A percentile compares a stretch with the other conserved stretches of the same genome.
phyloP scores from a whole-genome alignment of 2,329 filamentous ascomycete species.

The Penicillium decumbens region DNA sequence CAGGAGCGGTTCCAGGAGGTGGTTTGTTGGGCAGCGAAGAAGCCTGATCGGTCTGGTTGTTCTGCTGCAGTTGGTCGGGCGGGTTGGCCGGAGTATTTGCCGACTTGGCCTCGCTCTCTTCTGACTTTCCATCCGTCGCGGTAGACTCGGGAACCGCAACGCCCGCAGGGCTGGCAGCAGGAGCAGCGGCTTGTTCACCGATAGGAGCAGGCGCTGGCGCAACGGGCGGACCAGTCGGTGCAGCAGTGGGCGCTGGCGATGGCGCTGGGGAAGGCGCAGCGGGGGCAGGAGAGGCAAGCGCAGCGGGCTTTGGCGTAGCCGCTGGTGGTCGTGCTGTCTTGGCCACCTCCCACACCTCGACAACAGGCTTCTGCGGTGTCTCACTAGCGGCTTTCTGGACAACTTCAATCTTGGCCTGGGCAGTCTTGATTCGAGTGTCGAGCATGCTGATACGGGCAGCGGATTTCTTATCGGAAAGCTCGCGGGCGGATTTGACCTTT shows the following conservation, averaged over 20 bases:
- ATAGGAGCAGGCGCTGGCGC: slow-evolving; percentile 10
- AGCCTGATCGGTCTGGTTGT: slow-evolving; percentile 20
- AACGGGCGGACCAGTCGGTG: slow-evolving; percentile 2
- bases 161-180: slow-evolving; percentile 7
- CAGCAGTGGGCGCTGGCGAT: slow-evolving; percentile 7
- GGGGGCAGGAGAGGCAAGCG: slow-evolving; percentile 20
- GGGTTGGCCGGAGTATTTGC: slow-evolving; percentile 19
- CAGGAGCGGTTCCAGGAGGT: slow-evolving; percentile 36
- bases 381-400: slow-evolving; percentile 79
- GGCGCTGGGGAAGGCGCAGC: slow-evolving; percentile 5
- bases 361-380: slow-evolving; percentile 76
- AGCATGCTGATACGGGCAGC: slow-evolving; percentile 72
- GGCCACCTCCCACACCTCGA: slow-evolving; percentile 79
- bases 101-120: slow-evolving; percentile 16
- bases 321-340: slow-evolving; percentile 58
- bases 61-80: slow-evolving; percentile 27
- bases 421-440: slow-evolving; percentile 61
- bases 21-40: slow-evolving; percentile 32
- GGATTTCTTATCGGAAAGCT: slow-evolving; percentile 70
- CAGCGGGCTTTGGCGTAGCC: slow-evolving; percentile 26
- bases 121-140: slow-evolving; percentile 9
- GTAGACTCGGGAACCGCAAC: slow-evolving; percentile 11
- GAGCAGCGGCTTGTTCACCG: slow-evolving; percentile 2
- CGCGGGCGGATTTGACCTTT: slow-evolving; percentile 56
- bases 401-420: slow-evolving; percentile 68